These are phyloP conservation scores for Tulasnella sp. DNA, from an alignment of 768 basidiomycete genomes.

Conservation along the genomic window DNA sequence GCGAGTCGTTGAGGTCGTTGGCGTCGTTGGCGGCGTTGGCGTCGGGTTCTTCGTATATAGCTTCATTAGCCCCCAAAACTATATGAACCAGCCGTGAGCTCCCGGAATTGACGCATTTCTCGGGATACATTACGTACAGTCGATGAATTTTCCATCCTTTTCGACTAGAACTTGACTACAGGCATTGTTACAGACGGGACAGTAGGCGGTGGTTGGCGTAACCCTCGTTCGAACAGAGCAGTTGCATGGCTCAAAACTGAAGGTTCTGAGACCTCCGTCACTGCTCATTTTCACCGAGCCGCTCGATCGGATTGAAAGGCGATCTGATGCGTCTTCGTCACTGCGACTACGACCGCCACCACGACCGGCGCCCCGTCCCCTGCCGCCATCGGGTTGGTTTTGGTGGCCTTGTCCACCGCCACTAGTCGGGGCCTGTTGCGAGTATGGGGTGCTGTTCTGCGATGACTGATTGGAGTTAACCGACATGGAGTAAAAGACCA, in stretches of 20 bases:
- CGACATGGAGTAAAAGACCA: neutral
- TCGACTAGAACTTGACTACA: neutral
- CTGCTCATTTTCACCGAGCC: neutral
- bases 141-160: neutral
- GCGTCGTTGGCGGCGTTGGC: neutral
- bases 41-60: neutral
- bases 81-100: neutral
- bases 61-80: neutral
- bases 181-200: neutral
- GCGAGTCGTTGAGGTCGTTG: no score
- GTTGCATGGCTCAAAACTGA: neutral
- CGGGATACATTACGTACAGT: neutral
- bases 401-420: neutral
- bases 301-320: neutral
- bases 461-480: neutral
- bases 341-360: neutral
- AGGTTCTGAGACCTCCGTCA: neutral
- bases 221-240: neutral
- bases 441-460: no score
- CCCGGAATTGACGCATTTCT: neutral
- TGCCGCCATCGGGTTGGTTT: neutral
- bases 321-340: neutral
- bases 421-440: no score
- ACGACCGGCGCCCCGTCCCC: neutral
- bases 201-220: neutral